phyloP scores from a whole-genome alignment of 148 eudicot species.

The Cornus florida region DNA sequence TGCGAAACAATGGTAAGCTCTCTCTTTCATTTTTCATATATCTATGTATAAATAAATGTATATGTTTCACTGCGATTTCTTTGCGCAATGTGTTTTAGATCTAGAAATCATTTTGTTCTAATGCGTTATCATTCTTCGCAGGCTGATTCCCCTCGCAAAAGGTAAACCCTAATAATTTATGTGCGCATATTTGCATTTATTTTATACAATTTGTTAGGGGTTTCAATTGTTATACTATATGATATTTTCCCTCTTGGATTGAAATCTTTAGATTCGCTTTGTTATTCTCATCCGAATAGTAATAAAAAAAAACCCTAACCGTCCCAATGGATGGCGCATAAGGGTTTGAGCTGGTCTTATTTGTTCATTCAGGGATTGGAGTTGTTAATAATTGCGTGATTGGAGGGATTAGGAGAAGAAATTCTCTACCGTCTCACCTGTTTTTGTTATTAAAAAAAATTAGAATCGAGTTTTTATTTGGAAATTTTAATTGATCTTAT shows the following conservation, averaged over 20 bases:
- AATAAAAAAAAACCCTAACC: background rate
- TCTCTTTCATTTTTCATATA: background rate
- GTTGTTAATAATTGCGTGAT: background rate
- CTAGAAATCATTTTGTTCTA: background rate
- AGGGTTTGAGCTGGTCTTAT: background rate
- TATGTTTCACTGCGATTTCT: background rate
- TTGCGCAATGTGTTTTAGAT: background rate
- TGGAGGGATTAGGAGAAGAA: background rate
- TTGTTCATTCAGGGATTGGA: background rate
- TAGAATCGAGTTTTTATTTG: no score
- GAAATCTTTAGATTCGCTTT: background rate
- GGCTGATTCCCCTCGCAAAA: slow-evolving; percentile 81
- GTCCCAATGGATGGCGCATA: no score
- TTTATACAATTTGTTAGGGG: background rate
- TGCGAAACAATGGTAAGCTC: slow-evolving; percentile 12
- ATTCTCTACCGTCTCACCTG: background rate
- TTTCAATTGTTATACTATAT: background rate
- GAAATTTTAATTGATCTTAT: no score
- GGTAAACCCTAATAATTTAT: slow-evolving; percentile 29
- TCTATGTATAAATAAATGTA: background rate
- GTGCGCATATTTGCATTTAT: background rate
- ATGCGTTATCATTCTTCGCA: slow-evolving; percentile 32
- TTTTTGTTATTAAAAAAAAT: no score
- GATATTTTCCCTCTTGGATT: background rate
- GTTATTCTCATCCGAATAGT: no score